Evolutionary conservation across 805 yeast genomes (phyloP).

Genomic region (Candida hispaniensis): DNA sequence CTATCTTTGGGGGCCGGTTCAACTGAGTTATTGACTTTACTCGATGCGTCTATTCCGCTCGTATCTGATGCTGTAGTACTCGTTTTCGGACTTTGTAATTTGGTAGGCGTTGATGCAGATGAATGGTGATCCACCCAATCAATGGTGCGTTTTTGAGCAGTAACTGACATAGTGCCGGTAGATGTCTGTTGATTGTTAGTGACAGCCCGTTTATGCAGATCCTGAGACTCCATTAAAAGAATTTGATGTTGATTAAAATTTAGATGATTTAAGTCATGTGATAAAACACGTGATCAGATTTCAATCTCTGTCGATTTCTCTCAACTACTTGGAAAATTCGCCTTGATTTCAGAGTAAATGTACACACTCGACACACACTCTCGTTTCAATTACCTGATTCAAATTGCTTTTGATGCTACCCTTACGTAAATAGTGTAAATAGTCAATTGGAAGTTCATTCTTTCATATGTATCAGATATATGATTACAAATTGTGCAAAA

Average conservation of each 20-base stretch:
- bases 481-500: slow-evolving; percentile 26
- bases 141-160: slow-evolving; percentile 14
- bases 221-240: too few species aligned
- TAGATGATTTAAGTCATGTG: too few species aligned
- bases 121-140: slow-evolving; percentile 16
- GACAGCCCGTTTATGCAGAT: slow-evolving; percentile 13
- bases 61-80: not conserved
- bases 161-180: slow-evolving; percentile 2
- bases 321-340: too few species aligned
- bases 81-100: slow-evolving; percentile 6
- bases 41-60: not conserved
- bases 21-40: not conserved
- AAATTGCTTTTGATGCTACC: not conserved
- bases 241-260: too few species aligned
- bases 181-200: slow-evolving; percentile 5
- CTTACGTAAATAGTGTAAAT: not conserved
- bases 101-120: slow-evolving; percentile 4
- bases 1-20: not conserved
- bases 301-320: too few species aligned
- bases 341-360: too few species aligned
- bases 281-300: too few species aligned
- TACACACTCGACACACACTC: too few species aligned
- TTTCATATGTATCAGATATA: too few species aligned
- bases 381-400: not conserved
- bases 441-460: too few species aligned